A percentile compares a stretch with the other conserved stretches of the same genome.
Evolutionary conservation across 495 filamentous ascomycete species (phyloP).

Genomic region (Filosporella fistucella): DNA sequence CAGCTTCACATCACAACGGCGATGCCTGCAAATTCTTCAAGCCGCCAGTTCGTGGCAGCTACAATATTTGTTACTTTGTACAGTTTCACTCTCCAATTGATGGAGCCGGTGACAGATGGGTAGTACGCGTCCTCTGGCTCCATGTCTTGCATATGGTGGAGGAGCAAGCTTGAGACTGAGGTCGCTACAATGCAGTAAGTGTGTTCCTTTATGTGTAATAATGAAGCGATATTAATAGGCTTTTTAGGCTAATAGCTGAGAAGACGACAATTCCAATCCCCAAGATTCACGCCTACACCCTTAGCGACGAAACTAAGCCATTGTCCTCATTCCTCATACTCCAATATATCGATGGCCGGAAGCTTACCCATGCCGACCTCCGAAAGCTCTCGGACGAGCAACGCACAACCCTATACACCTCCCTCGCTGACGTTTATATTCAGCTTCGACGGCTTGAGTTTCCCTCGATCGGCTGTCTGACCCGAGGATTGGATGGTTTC

Average conservation of each 20-base stretch:
- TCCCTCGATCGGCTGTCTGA: constrained; percentile 24
- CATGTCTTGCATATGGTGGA: constrained; percentile 21
- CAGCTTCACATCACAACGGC: constrained; percentile 19
- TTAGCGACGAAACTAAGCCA: constrained; percentile 15
- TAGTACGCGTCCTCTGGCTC: constrained; percentile 28
- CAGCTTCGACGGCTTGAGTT: constrained; percentile 29
- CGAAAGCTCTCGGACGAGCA: constrained; percentile 18
- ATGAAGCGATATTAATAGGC: constrained; percentile 7
- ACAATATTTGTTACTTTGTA: constrained; percentile 30
- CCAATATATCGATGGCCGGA: constrained; percentile 25
- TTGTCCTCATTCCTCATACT: constrained; percentile 26
- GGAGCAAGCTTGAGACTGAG: constrained; percentile 27
- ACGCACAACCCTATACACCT: constrained; percentile 15
- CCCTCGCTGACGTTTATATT: constrained; percentile 25
- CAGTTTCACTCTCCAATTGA: constrained; percentile 15
- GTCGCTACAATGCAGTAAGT: constrained; percentile 25
- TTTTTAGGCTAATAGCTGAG: constrained; percentile 23
- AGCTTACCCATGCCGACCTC: constrained; percentile 16
- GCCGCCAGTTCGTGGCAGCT: constrained; percentile 23
- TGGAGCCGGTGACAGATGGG: constrained; percentile 21
- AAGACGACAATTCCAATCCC: constrained; percentile 28
- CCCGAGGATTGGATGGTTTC: constrained; percentile 15
- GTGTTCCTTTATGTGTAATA: constrained; percentile 9
- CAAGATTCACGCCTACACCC: constrained; percentile 19
- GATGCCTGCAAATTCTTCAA: constrained; percentile 25